Base-by-base conservation (phyloP, 805 yeast genomes). In the Wickerhamomyces bovis region DNA sequence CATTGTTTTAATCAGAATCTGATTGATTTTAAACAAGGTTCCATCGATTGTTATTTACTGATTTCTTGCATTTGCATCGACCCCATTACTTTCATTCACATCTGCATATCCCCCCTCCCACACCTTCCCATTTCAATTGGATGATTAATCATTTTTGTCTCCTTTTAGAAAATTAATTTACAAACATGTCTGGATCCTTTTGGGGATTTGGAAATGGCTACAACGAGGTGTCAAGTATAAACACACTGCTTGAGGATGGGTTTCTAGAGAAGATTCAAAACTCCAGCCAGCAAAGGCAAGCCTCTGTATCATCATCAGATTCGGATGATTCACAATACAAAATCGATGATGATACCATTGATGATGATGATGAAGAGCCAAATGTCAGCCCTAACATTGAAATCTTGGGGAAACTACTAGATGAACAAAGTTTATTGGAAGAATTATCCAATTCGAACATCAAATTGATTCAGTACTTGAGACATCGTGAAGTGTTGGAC, bases 401-500 rank as follows among this genome's bases (percentile, higher is more conserved):
- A 1, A 65, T 70, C 6, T 64, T 81, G 49, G 80, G 76, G 41
- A 84, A 83, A 42, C 65, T 88, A 40, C 68, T 88, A 50, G 89
- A 85, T 60, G 92, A 86, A 55, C 84, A 80, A 41, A 90, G 84
- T 48, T 65, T 88, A 25, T 70, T 85, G 23, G 85, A 85, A 48
- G 94, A 87, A 61, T 68, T 88, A 33, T 67, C 83, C 52, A 78
- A 84, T 20, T 81, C 89, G 18, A 85, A 85, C 62, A 75, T 83
- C 40, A 83, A 85, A 60, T 73, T 94, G 43, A 72, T 90, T 36
- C 94, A 89, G 57, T 83, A 83, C 57, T 70, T 94, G 46, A 75
- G 92, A 52, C 87, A 86, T 59, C 89, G 94, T 15, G 85, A 81
- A 44, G 79, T 88, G 15, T 64, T 92, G 49, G 75, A 72, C 44